Conservation (phyloP, 495 filamentous ascomycete genomes). For the Lasiosphaeria hispida region DNA sequence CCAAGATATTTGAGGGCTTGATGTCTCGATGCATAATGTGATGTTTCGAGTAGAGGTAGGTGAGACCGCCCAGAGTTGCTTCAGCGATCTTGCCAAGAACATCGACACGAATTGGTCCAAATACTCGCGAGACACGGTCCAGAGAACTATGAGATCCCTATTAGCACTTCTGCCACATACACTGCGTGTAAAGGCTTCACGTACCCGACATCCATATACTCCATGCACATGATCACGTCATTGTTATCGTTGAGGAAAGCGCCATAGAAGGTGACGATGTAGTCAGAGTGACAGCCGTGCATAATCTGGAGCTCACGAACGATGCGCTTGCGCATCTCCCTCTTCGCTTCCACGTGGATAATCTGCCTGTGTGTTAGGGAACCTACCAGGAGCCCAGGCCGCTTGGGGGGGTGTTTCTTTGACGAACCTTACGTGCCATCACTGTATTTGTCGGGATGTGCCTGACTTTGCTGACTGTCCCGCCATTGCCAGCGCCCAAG, state of each 20-base stretch:
- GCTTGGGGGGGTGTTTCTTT: not conserved
- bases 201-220: constrained; percentile 99
- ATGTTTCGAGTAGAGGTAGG: constrained; percentile 90
- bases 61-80: constrained; percentile 88
- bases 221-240: constrained; percentile 99
- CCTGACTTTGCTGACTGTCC: constrained; percentile 95
- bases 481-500: constrained; percentile 92
- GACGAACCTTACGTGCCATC: constrained; percentile 91
- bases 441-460: constrained; percentile 91
- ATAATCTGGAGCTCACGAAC: constrained; percentile 95
- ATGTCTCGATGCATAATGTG: constrained; percentile 99
- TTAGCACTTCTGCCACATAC: constrained; percentile 33
- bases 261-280: constrained; percentile 96
- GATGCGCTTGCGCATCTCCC: constrained; percentile 92
- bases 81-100: constrained; percentile 99
- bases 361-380: constrained; percentile 55
- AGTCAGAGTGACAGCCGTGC: constrained; percentile 93
- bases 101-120: constrained; percentile 94
- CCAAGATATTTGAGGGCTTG: constrained; percentile 94
- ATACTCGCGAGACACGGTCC: constrained; percentile 88
- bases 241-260: constrained; percentile 93
- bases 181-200: constrained; percentile 24
- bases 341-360: constrained; percentile 97
- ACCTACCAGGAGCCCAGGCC: not conserved
- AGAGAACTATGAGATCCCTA: constrained; percentile 62